A percentile compares a stretch with the other conserved stretches of the same genome.
Evolutionary conservation across 148 eudicot genomes (phyloP).

Genomic region (Chenopodium quinoa): DNA sequence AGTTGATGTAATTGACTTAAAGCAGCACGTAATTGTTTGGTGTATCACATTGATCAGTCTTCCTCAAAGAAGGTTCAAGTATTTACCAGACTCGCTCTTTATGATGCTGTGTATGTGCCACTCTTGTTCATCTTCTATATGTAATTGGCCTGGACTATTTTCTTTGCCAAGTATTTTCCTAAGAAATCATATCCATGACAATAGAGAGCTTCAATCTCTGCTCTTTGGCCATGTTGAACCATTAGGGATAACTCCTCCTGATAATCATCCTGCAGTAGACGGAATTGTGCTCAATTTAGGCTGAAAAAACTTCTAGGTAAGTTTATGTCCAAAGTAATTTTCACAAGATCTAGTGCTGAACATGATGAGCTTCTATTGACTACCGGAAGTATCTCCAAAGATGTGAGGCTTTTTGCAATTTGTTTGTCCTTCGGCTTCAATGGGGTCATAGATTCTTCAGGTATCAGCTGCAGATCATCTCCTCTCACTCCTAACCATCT

Average conservation of each 20-base stretch:
- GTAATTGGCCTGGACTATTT: conserved; percentile 78
- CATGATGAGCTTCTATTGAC: background rate
- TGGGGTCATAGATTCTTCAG: conserved; percentile 68
- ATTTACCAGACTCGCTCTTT: background rate
- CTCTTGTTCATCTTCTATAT: conserved; percentile 33
- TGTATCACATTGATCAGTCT: background rate
- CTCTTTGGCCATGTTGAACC: conserved; percentile 71
- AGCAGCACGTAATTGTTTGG: background rate
- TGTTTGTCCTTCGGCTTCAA: conserved; percentile 74
- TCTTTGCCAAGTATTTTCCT: conserved; percentile 71
- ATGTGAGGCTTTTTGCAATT: conserved; percentile 77
- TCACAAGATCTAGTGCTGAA: background rate
- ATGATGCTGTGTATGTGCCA: background rate
- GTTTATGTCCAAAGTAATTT: background rate
- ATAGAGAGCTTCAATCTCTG: conserved; percentile 94
- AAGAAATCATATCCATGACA: conserved; percentile 77
- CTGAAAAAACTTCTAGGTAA: background rate
- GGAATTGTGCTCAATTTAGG: background rate
- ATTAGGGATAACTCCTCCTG: conserved; percentile 79
- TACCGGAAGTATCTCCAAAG: conserved; percentile 74
- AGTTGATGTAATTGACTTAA: background rate
- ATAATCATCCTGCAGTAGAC: conserved; percentile 57
- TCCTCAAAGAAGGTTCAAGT: background rate
- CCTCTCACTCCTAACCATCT: conserved; percentile 84
- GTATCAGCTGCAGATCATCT: conserved; percentile 68